Evolutionary conservation across 2,329 filamentous ascomycete species (phyloP).

Genomic region (Aspergillus neotritici): DNA sequence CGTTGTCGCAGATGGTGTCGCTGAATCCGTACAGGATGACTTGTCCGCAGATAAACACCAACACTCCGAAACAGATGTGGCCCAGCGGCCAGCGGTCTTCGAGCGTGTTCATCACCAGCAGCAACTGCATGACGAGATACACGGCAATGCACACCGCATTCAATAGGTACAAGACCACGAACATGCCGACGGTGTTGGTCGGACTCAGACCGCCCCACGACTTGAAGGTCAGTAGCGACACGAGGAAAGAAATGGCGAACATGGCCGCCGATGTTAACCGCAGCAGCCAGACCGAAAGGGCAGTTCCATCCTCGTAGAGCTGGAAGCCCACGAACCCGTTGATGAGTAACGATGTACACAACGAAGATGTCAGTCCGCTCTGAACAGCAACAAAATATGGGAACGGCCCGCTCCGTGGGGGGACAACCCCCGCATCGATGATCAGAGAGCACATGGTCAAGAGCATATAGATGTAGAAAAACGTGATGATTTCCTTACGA

Average conservation of each 20-base stretch:
- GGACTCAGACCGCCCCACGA: slow-evolving; percentile 80
- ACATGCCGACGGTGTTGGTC: slow-evolving; percentile 79
- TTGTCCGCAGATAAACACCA: slow-evolving; percentile 89
- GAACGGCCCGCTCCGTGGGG: slow-evolving; percentile 71
- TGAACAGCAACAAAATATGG: slow-evolving; percentile 90
- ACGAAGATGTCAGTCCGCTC: slow-evolving; percentile 74
- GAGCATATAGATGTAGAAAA: slow-evolving; percentile 95
- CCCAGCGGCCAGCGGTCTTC: slow-evolving; percentile 94
- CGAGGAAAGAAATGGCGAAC: slow-evolving; percentile 79
- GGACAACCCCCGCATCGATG: slow-evolving; percentile 87
- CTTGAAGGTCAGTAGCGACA: slow-evolving; percentile 89
- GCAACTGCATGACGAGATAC: slow-evolving; percentile 79
- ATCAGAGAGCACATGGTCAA: slow-evolving; percentile 83
- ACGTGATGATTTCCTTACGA: slow-evolving; percentile 69
- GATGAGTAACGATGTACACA: slow-evolving; percentile 84
- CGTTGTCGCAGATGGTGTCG: slow-evolving; percentile 71
- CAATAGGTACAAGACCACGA: slow-evolving; percentile 85
- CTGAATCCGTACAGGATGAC: slow-evolving; percentile 89
- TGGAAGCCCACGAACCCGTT: slow-evolving; percentile 99
- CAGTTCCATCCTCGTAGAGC: slow-evolving; percentile 93
- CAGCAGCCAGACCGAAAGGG: slow-evolving; percentile 87
- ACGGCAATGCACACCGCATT: slow-evolving; percentile 81
- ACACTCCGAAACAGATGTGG: slow-evolving; percentile 81
- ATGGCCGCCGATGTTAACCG: slow-evolving; percentile 71
- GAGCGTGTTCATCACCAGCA: slow-evolving; percentile 82